Percentiles rank a stretch among this genome's conserved stretches.
Evolutionary conservation across 805 yeast species (phyloP).

Genomic region (Candida wancherniae): DNA sequence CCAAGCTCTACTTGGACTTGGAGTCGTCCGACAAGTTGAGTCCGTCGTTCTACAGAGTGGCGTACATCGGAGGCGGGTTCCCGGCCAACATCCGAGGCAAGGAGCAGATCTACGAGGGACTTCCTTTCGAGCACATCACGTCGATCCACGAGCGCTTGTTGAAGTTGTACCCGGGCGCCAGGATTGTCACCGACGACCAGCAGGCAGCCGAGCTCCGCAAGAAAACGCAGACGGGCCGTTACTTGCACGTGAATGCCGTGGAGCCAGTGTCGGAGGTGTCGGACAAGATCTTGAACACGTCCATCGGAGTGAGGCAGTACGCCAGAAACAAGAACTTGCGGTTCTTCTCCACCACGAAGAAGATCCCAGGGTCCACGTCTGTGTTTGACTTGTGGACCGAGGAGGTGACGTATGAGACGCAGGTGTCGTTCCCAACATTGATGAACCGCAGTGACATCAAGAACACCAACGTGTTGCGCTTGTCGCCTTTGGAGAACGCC

Average conservation of each 20-base stretch:
- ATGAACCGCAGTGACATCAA: constrained; percentile 79
- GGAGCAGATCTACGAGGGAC: constrained; percentile 78
- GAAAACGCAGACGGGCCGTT: constrained; percentile 64
- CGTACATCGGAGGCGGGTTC: constrained; percentile 80
- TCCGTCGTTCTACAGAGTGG: constrained; percentile 74
- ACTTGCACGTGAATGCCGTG: constrained; percentile 65
- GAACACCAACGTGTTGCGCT: constrained; percentile 40
- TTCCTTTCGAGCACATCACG: constrained; percentile 81
- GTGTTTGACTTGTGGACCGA: constrained; percentile 84
- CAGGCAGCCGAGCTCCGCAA: constrained; percentile 50
- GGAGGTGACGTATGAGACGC: constrained; percentile 74
- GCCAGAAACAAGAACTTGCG: constrained; percentile 70
- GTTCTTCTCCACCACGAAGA: constrained; percentile 63
- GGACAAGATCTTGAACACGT: constrained; percentile 40
- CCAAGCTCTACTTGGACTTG: constrained; percentile 61
- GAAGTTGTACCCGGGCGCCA: constrained; percentile 76
- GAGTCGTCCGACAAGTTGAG: constrained; percentile 67
- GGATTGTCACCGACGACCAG: constrained; percentile 55
- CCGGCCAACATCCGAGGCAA: constrained; percentile 72
- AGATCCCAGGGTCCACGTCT: constrained; percentile 67
- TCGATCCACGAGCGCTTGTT: constrained; percentile 74
- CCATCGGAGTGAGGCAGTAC: constrained; percentile 65
- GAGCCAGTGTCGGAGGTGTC: constrained; percentile 58
- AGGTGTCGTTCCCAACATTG: constrained; percentile 76
- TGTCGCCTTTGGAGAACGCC: constrained; percentile 87